phyloP scores from a whole-genome alignment of 768 basidiomycete species.

The Amanita molliuscula region DNA sequence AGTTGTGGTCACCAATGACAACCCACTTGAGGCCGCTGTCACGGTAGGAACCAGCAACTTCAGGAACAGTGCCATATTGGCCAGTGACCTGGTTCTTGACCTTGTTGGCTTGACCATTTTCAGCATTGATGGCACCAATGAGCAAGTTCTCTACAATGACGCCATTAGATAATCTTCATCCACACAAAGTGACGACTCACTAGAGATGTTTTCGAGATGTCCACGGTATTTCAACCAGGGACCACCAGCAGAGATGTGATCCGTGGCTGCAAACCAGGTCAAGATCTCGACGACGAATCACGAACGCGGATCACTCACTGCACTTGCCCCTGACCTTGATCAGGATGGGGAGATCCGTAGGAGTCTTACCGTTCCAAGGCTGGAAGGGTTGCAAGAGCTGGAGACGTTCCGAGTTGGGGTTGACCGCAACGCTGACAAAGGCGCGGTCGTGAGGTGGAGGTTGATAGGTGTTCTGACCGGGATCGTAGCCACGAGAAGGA shows the following conservation, averaged over 20 bases:
- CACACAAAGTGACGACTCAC: conserved; percentile 28
- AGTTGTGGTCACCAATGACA: conserved; percentile 92
- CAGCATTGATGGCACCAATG: conserved; percentile 93
- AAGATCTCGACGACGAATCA: conserved; percentile 1
- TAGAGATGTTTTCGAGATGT: conserved; percentile 96
- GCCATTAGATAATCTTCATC: neutral
- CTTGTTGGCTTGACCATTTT: conserved; percentile 95
- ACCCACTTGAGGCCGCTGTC: conserved; percentile 92
- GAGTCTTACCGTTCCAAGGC: conserved; percentile 91
- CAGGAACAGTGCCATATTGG: conserved; percentile 76
- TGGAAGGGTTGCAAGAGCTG: conserved; percentile 85
- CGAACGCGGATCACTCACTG: conserved; percentile 44
- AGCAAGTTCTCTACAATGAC: conserved; percentile 74
- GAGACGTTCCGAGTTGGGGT: conserved; percentile 79
- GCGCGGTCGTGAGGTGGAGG: conserved; percentile 82
- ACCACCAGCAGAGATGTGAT: conserved; percentile 95
- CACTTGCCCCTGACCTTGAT: conserved; percentile 99
- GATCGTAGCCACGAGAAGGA: conserved; percentile 91
- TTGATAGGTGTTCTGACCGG: conserved; percentile 96
- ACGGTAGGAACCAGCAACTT: conserved; percentile 82
- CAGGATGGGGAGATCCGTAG: conserved; percentile 79
- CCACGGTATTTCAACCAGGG: conserved; percentile 99
- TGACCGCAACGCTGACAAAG: conserved; percentile 77
- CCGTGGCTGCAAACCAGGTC: conserved; percentile 44
- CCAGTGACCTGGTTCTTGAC: conserved; percentile 87